Percentiles rank a stretch among this genome's conserved stretches.
Conservation (phyloP, 1,284 basidiomycete genomes). For the Trametes sp. region DNA sequence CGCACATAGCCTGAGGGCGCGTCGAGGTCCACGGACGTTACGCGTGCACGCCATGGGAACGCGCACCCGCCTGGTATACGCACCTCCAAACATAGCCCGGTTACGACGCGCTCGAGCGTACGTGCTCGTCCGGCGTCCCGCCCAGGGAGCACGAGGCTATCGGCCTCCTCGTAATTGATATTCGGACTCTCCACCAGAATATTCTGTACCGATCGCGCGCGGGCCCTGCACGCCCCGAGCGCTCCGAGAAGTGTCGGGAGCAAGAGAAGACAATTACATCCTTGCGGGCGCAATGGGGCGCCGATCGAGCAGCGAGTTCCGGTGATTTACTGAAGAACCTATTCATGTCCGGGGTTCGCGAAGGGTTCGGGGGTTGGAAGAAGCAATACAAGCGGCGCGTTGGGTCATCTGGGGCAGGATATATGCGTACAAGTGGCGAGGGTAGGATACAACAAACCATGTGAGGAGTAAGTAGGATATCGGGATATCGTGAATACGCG, state of each 20-base stretch:
- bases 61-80: no score
- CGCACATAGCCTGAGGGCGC: no score
- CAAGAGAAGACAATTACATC: not conserved
- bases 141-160: constrained; percentile 14
- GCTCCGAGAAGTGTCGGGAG: constrained; percentile 1
- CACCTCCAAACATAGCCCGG: not conserved
- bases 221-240: no score
- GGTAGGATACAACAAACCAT: no score
- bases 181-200: not conserved
- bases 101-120: not conserved
- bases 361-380: not conserved
- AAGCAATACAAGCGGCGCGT: not conserved
- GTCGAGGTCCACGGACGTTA: no score
- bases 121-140: not conserved
- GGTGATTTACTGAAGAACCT: not conserved
- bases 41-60: no score
- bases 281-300: not conserved
- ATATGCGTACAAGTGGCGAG: no score
- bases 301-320: not conserved
- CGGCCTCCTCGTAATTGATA: constrained; percentile 2
- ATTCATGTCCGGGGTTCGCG: not conserved
- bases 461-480: no score
- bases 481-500: no score
- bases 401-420: no score
- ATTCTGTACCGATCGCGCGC: no score